A percentile compares a stretch with the other conserved stretches of the same genome.
phyloP scores from a whole-genome alignment of 148 eudicot species.

The Rhododendron mucronatum region DNA sequence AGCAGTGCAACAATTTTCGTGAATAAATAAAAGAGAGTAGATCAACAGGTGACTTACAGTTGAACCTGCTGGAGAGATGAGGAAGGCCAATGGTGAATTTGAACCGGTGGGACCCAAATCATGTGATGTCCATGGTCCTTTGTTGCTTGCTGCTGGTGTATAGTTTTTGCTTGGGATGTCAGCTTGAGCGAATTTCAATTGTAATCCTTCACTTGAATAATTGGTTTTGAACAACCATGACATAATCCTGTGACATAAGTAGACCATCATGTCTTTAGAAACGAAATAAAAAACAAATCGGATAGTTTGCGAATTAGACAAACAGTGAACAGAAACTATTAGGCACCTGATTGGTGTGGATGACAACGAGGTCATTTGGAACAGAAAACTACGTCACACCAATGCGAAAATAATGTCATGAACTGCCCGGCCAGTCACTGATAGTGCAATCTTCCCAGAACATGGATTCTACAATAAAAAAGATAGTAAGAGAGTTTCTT shows the following conservation, averaged over 20 bases:
- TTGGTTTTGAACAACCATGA: background rate
- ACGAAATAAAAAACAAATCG: background rate
- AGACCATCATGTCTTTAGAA: background rate
- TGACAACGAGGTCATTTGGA: background rate
- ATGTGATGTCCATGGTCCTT: background rate
- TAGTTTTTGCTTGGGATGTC: background rate
- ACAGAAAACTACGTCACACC: background rate
- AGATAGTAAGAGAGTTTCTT: background rate
- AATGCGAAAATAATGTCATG: background rate
- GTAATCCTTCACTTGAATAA: background rate
- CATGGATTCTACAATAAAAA: background rate
- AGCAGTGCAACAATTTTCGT: background rate
- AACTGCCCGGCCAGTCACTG: background rate
- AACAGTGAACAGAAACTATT: background rate
- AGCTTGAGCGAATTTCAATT: background rate
- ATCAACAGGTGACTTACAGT: background rate
- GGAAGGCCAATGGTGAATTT: background rate
- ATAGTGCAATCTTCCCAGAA: background rate
- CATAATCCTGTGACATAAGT: background rate
- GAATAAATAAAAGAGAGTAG: background rate
- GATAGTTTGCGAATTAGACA: background rate
- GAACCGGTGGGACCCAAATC: background rate
- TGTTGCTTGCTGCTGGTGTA: background rate
- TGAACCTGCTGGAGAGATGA: background rate
- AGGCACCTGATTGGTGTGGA: background rate